phyloP scores from a whole-genome alignment of 225 moss, liverwort and hornwort species.

The Antitrichia curtipendula region DNA sequence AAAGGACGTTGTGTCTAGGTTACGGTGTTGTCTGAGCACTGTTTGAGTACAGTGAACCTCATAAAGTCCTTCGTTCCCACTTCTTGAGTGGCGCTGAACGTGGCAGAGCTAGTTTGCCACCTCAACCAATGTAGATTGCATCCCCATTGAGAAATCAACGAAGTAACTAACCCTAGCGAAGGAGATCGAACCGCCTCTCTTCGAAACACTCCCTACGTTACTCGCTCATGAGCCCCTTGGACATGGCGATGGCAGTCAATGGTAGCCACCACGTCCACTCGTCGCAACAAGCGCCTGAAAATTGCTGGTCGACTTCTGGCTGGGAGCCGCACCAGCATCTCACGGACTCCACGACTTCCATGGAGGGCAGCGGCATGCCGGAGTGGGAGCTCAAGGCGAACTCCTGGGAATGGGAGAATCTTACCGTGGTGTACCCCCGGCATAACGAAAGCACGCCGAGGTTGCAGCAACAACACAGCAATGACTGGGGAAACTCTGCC shows the following conservation, averaged over 20 bases:
- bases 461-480: conserved; percentile 8
- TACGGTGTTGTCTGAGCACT: background rate
- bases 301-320: conserved; percentile 32
- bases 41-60: background rate
- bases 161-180: conserved; percentile 19
- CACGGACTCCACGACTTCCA: conserved; percentile 25
- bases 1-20: background rate
- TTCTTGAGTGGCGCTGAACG: background rate
- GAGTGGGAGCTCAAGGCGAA: conserved; percentile 73
- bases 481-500: conserved; percentile 36
- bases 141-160: background rate
- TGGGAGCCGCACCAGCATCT: conserved; percentile 31
- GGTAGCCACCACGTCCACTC: conserved; percentile 11
- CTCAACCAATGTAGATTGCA: conserved; percentile 13
- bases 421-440: conserved; percentile 49
- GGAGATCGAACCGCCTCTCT: background rate
- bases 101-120: background rate
- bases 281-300: conserved; percentile 19
- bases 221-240: conserved; percentile 18
- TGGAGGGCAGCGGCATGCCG: conserved; percentile 40
- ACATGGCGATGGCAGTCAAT: conserved; percentile 39
- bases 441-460: conserved; percentile 16
- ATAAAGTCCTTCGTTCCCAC: background rate
- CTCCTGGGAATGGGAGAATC: conserved; percentile 77
- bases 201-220: background rate